These are phyloP conservation scores for Musa troglodytarum DNA, from an alignment of 176 grass and related monocot genomes.

Conservation along the genomic window DNA sequence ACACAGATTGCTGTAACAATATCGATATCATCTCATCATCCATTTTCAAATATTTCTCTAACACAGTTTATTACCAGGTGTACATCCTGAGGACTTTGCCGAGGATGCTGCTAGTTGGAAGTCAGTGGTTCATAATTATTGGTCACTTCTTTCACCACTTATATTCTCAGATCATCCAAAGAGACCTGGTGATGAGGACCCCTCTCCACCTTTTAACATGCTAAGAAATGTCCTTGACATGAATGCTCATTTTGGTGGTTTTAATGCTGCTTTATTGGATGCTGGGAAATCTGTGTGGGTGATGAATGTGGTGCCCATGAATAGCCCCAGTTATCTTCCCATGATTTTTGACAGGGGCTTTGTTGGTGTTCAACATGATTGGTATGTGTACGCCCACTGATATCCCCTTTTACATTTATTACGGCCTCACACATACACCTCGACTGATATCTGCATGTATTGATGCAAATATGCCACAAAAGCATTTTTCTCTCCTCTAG, in stretches of 20 bases:
- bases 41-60: conserved; percentile 15
- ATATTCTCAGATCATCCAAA: conserved; percentile 99
- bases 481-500: not conserved
- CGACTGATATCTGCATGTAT: not conserved
- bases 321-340: conserved; percentile 46
- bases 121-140: conserved; percentile 73
- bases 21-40: conserved; percentile 76
- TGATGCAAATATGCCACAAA: not conserved
- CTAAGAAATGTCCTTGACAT: conserved; percentile 91
- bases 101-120: conserved; percentile 76
- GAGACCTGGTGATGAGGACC: conserved; percentile 95
- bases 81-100: conserved; percentile 56
- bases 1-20: conserved; percentile 82
- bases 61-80: conserved; percentile 32
- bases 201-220: conserved; percentile 96
- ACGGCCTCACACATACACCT: not conserved
- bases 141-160: conserved; percentile 91
- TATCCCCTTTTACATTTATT: not conserved
- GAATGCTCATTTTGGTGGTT: conserved; percentile 86
- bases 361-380: conserved; percentile 93
- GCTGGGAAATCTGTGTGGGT: conserved; percentile 81
- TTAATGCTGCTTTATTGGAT: conserved; percentile 83
- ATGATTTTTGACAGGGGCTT: conserved; percentile 84
- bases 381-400: conserved; percentile 30
- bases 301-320: conserved; percentile 84